Evolutionary conservation across 441 rosid species (phyloP).

Genomic region (Corymbia citriodora): DNA sequence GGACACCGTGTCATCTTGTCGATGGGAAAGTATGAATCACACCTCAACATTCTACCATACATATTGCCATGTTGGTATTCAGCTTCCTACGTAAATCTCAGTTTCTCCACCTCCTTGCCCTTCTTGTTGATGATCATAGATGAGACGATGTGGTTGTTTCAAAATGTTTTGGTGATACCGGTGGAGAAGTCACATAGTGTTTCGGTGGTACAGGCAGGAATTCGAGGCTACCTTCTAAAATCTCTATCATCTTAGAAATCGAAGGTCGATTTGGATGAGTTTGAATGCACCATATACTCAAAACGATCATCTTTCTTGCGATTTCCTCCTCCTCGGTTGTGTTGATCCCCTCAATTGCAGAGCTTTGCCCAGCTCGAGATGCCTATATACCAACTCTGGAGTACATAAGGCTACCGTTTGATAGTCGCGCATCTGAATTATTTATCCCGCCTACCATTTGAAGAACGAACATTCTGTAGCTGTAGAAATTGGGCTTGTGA

Average conservation of each 20-base stretch:
- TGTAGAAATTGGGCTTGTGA: constrained; percentile 28
- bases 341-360: neutral
- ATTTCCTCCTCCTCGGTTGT: neutral
- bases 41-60: neutral
- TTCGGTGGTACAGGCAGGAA: constrained; percentile 21
- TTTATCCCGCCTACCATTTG: constrained; percentile 22
- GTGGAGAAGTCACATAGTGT: constrained; percentile 12
- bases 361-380: neutral
- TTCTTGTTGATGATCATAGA: neutral
- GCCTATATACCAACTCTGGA: constrained; percentile 19
- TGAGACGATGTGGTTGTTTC: neutral
- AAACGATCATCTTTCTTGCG: neutral
- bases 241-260: constrained; percentile 23
- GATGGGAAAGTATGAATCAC: no score
- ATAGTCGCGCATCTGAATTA: neutral
- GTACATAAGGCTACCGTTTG: constrained; percentile 3
- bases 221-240: constrained; percentile 15
- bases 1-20: no score
- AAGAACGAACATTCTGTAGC: constrained; percentile 31
- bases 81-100: neutral
- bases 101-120: neutral
- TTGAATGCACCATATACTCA: constrained; percentile 13
- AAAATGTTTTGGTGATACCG: neutral
- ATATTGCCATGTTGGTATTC: neutral
- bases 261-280: constrained; percentile 18